Conservation (phyloP, 75 land plant genomes). For the Sequoiadendron giganteum region DNA sequence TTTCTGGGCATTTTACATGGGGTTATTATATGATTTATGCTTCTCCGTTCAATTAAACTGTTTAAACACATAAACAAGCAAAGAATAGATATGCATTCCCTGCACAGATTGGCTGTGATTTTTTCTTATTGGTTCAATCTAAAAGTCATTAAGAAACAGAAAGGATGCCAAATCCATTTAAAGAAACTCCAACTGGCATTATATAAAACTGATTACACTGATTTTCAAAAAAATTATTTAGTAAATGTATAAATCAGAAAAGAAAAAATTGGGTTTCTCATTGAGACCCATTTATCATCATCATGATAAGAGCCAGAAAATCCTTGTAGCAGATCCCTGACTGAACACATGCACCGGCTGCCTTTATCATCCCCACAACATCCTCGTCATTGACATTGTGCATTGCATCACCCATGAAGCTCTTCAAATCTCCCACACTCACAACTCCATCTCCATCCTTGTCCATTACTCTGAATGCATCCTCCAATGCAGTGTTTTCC, state of each 20-base stretch:
- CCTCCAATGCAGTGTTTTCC: slow-evolving; percentile 34
- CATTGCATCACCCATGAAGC: slow-evolving; percentile 13
- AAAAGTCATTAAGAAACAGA: no score
- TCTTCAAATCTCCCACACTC: slow-evolving; percentile 41
- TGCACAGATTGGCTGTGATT: no score
- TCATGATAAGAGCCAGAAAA: neutral
- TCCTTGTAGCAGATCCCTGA: neutral
- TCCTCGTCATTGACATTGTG: neutral
- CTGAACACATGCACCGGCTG: neutral
- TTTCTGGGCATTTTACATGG: no score
- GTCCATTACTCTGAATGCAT: slow-evolving; percentile 62
- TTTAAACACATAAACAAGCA: no score
- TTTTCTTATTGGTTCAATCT: neutral
- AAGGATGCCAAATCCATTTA: no score
- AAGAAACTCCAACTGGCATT: neutral
- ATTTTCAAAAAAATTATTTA: neutral
- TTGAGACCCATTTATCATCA: slow-evolving; percentile 1
- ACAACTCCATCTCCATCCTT: slow-evolving; percentile 61
- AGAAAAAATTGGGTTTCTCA: neutral
- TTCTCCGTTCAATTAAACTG: no score
- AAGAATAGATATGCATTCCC: no score
- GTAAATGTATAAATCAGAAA: neutral
- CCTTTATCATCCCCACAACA: neutral
- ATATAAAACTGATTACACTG: neutral
- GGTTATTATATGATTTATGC: no score